A percentile compares a stretch with the other conserved stretches of the same genome.
phyloP scores from a whole-genome alignment of 192 early-diverging fungal genomes.

The Coemansia sp. region DNA sequence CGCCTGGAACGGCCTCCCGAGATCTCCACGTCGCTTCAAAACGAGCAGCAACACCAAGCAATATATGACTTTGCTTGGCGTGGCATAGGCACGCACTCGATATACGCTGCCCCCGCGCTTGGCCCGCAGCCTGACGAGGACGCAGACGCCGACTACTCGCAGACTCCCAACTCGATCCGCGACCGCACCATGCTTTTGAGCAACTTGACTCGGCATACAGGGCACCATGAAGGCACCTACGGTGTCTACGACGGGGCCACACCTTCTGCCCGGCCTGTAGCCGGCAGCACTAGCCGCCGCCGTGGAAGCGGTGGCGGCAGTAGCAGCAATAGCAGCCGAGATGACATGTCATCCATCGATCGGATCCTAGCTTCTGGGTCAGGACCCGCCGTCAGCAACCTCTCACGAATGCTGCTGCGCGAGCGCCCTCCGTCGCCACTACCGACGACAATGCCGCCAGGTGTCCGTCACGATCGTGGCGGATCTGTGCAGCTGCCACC shows the following conservation, averaged over 20 bases:
- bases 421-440: conserved; percentile 26
- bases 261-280: neutral
- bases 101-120: conserved; percentile 16
- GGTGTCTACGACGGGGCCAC: conserved; percentile 16
- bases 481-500: conserved; percentile 23
- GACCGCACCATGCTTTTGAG: conserved; percentile 54
- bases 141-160: conserved; percentile 35
- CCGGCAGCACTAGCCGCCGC: neutral
- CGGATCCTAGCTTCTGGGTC: conserved; percentile 34
- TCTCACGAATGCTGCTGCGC: conserved; percentile 45
- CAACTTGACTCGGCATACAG: conserved; percentile 23
- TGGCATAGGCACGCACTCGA: conserved; percentile 26
- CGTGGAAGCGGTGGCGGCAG: conserved; percentile 9
- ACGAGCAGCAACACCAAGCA: conserved; percentile 13
- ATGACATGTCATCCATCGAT: conserved; percentile 44
- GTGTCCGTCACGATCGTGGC: neutral
- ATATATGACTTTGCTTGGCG: conserved; percentile 16
- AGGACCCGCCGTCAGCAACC: conserved; percentile 16
- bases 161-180: conserved; percentile 51
- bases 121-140: neutral
- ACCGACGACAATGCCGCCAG: neutral
- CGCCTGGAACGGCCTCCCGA: conserved; percentile 10
- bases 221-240: conserved; percentile 25
- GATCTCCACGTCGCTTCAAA: conserved; percentile 24
- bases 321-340: conserved; percentile 32